Conservation (phyloP, 768 basidiomycete genomes). For the Baorangia bicolor region DNA sequence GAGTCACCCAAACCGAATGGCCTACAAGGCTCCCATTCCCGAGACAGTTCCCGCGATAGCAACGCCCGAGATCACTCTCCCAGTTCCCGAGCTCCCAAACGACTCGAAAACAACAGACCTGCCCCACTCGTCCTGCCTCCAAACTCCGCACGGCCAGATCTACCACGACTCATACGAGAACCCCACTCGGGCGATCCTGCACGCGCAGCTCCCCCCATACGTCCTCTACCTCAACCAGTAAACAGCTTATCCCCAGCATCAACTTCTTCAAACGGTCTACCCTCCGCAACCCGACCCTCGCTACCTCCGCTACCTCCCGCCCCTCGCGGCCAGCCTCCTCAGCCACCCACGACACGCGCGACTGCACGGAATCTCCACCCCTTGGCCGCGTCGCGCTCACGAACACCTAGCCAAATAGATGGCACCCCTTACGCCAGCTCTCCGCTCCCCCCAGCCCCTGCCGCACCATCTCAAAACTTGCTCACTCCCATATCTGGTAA, state of each 20-base stretch:
- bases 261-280: slow-evolving; percentile 29
- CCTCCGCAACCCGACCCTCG: slow-evolving; percentile 42
- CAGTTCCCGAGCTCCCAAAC: slow-evolving; percentile 38
- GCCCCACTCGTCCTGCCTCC: slow-evolving; percentile 77
- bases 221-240: slow-evolving; percentile 33
- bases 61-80: slow-evolving; percentile 24
- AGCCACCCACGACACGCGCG: slow-evolving; percentile 37
- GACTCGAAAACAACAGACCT: slow-evolving; percentile 65
- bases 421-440: slow-evolving; percentile 44
- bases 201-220: slow-evolving; percentile 25
- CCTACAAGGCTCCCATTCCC: slow-evolving; percentile 15
- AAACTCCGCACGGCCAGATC: slow-evolving; percentile 52
- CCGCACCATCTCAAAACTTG: slow-evolving; percentile 29
- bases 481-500: slow-evolving; percentile 39
- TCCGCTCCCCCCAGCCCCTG: slow-evolving; percentile 42
- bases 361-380: slow-evolving; percentile 32
- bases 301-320: slow-evolving; percentile 70
- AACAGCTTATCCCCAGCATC: slow-evolving; percentile 11
- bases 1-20: slow-evolving; percentile 11
- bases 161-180: slow-evolving; percentile 73
- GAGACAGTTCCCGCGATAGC: slow-evolving; percentile 22
- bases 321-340: slow-evolving; percentile 65
- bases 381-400: slow-evolving; percentile 35
- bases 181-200: slow-evolving; percentile 53
- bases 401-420: slow-evolving; percentile 61